phyloP scores from a whole-genome alignment of 2,329 filamentous ascomycete species.

The Hypoxylon sp. region DNA sequence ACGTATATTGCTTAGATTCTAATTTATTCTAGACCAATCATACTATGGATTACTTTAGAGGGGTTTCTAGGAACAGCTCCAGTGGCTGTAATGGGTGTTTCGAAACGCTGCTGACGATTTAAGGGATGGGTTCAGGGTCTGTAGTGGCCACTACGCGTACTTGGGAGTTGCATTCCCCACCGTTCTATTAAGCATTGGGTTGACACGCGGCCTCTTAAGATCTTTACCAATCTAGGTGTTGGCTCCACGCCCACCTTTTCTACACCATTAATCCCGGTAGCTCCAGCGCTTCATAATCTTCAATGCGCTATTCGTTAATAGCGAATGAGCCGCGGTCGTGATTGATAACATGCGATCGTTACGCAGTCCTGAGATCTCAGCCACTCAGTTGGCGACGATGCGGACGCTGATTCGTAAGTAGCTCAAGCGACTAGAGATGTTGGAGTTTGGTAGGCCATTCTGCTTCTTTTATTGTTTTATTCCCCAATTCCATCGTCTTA shows the following conservation, averaged over 20 bases:
- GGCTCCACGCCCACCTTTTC: slow-evolving; percentile 34
- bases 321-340: neutral
- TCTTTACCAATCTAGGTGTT: slow-evolving; percentile 31
- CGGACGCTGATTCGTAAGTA: slow-evolving; percentile 24
- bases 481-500: neutral
- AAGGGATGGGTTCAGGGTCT: slow-evolving; percentile 10
- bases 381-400: slow-evolving; percentile 25
- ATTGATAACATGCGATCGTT: slow-evolving; percentile 19
- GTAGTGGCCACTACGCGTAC: neutral
- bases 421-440: slow-evolving; percentile 8
- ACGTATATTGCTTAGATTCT: slow-evolving; percentile 27
- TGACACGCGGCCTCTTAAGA: slow-evolving; percentile 39
- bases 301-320: slow-evolving; percentile 9
- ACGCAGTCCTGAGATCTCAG: slow-evolving; percentile 15
- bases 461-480: slow-evolving; percentile 9
- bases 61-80: slow-evolving; percentile 8
- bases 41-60: slow-evolving; percentile 8
- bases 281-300: slow-evolving; percentile 16
- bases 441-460: slow-evolving; percentile 1
- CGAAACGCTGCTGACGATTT: slow-evolving; percentile 36
- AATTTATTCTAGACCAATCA: slow-evolving; percentile 17
- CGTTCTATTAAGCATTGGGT: slow-evolving; percentile 25
- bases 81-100: slow-evolving; percentile 10
- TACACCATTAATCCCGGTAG: slow-evolving; percentile 16
- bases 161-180: slow-evolving; percentile 22